A percentile compares a stretch with the other conserved stretches of the same genome.
Evolutionary conservation across 495 filamentous ascomycete genomes (phyloP).

Genomic region (Daldinia caldariorum): DNA sequence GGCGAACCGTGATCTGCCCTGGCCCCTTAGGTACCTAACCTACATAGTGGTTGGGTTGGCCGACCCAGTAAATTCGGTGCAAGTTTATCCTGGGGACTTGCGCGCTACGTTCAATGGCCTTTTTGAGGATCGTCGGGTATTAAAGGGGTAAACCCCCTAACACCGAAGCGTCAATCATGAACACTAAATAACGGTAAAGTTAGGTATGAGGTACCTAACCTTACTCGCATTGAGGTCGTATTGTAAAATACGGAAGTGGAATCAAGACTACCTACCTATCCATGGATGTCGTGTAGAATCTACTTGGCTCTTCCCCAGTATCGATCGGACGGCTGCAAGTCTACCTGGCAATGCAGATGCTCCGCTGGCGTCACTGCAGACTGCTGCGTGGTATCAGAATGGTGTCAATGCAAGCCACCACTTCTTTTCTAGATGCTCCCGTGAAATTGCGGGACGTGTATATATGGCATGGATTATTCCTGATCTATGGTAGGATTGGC

Average conservation of each 20-base stretch:
- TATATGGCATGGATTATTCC: constrained; percentile 18
- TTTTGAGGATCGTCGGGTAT: not conserved
- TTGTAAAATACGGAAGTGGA: not conserved
- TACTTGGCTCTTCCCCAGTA: constrained; percentile 20
- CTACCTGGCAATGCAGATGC: constrained; percentile 40
- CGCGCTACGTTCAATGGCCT: not conserved
- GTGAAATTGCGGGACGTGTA: constrained; percentile 9
- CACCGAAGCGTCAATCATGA: constrained; percentile 1
- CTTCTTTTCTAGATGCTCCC: constrained; percentile 19
- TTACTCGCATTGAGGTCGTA: not conserved
- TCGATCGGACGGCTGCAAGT: constrained; percentile 40
- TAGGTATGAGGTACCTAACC: no score
- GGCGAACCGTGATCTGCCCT: not conserved
- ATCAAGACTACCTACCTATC: not conserved
- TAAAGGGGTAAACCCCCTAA: constrained; percentile 3
- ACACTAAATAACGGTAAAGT: not conserved
- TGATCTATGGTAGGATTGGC: constrained; percentile 26
- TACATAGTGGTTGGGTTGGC: not conserved
- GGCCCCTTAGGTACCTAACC: no score
- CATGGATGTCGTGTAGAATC: constrained; percentile 3
- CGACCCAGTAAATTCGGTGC: not conserved
- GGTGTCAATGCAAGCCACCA: constrained; percentile 40
- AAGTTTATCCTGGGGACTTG: not conserved
- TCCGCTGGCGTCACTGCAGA: constrained; percentile 38
- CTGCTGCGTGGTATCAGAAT: constrained; percentile 39